phyloP scores from a whole-genome alignment of 768 basidiomycete species.

The Leccinum subgranulosum region DNA sequence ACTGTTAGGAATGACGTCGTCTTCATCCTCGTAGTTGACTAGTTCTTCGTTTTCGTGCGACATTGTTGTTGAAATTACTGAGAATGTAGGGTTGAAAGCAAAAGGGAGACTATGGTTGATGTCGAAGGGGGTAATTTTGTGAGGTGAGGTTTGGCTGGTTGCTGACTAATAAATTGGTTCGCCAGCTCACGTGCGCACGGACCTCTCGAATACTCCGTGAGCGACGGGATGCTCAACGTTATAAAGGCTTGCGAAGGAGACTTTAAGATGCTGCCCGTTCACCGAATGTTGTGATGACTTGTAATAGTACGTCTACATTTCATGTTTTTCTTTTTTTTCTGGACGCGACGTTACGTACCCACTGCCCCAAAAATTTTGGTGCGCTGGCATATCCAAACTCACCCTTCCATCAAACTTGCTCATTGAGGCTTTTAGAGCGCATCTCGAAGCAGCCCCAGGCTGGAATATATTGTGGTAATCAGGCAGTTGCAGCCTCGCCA shows the following conservation, averaged over 20 bases:
- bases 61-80: slow-evolving; percentile 45
- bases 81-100: slow-evolving; percentile 25
- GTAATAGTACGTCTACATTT: background rate
- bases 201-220: slow-evolving; percentile 10
- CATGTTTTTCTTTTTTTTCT: background rate
- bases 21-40: slow-evolving; percentile 93
- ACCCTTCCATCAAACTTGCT: background rate
- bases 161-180: slow-evolving; percentile 26
- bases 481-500: background rate
- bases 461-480: slow-evolving; percentile 7
- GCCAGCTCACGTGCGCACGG: slow-evolving; percentile 25
- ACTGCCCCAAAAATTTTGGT: background rate
- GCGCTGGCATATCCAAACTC: background rate
- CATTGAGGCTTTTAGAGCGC: slow-evolving; percentile 3
- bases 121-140: slow-evolving; percentile 24
- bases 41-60: slow-evolving; percentile 87
- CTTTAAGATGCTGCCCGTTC: slow-evolving; percentile 3
- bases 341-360: slow-evolving; percentile 14
- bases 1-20: slow-evolving; percentile 69
- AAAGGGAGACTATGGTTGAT: slow-evolving; percentile 15
- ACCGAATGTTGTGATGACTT: slow-evolving; percentile 3
- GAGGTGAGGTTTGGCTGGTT: slow-evolving; percentile 8
- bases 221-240: background rate
- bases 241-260: background rate
- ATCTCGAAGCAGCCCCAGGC: background rate